Conservation (phyloP, 2,329 filamentous ascomycete species). For the Lasiodiplodia theobromae region DNA sequence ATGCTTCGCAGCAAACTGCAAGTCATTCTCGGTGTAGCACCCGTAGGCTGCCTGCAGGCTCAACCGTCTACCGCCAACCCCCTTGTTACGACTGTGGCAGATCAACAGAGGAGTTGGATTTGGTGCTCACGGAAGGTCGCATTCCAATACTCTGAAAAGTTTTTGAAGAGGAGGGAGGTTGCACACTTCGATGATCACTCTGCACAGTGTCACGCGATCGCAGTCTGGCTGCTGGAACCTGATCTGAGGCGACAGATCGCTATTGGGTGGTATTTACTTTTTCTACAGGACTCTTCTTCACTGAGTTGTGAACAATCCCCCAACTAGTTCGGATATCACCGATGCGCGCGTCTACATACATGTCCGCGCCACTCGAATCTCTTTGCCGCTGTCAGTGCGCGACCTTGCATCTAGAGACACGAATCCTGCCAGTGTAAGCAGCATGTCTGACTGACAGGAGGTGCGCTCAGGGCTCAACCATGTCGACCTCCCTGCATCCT, state of each 20-base stretch:
- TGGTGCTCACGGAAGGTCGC: background rate
- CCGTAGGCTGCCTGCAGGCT: background rate
- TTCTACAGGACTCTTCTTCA: background rate
- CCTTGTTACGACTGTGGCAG: background rate
- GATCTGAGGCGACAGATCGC: background rate
- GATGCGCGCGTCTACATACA: background rate
- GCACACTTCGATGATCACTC: background rate
- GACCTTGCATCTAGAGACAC: background rate
- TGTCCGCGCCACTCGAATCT: background rate
- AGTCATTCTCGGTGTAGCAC: background rate
- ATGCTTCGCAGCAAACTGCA: background rate
- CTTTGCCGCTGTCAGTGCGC: background rate
- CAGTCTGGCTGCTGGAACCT: too few relatives aligned
- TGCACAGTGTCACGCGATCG: background rate
- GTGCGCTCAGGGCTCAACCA: background rate
- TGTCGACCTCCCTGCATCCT: background rate
- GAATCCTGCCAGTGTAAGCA: background rate
- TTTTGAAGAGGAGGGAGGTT: background rate
- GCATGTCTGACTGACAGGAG: constrained; percentile 6
- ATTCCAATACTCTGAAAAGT: background rate
- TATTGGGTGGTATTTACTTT: background rate
- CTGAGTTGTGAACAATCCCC: background rate
- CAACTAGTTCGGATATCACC: background rate
- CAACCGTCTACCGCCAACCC: background rate
- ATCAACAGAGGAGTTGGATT: background rate